These are phyloP conservation scores for Exsudoporus floridanus DNA, from an alignment of 1,284 basidiomycete genomes.

Conservation along the genomic window DNA sequence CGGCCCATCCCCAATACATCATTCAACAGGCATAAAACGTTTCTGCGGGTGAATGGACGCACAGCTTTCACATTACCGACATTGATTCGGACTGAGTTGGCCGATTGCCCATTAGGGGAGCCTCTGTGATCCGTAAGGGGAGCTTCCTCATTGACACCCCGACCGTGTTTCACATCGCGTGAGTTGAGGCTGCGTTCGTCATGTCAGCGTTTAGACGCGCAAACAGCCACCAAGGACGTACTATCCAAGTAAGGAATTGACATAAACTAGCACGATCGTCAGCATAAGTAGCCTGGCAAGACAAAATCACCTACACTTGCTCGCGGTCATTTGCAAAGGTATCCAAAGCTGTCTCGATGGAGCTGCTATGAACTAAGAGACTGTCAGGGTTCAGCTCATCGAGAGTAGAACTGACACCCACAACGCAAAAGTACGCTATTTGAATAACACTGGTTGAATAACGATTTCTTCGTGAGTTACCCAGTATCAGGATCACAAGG, in stretches of 20 bases:
- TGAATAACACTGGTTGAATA: conserved; percentile 25
- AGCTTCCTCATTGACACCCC: conserved; percentile 41
- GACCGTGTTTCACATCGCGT: conserved; percentile 33
- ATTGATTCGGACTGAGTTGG: conserved; percentile 18
- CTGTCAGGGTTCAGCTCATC: neutral
- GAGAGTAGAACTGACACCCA: conserved; percentile 15
- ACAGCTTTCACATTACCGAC: conserved; percentile 20
- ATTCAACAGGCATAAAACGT: neutral
- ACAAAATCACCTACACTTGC: conserved; percentile 32
- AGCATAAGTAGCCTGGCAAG: neutral
- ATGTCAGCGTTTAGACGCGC: neutral
- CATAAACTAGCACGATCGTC: conserved; percentile 25
- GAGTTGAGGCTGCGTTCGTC: conserved; percentile 33
- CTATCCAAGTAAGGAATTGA: conserved; percentile 33
- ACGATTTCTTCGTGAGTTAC: neutral
- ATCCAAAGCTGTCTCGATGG: conserved; percentile 38
- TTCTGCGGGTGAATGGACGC: neutral
- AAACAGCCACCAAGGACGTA: conserved; percentile 9
- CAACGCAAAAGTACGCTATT: conserved; percentile 22
- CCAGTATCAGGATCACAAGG: neutral
- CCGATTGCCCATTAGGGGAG: neutral
- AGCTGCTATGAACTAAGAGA: conserved; percentile 33
- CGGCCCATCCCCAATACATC: neutral
- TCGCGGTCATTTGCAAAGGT: conserved; percentile 37
- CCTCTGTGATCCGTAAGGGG: conserved; percentile 9